Percentiles rank a stretch among this genome's conserved stretches.
Conservation (phyloP, 2,329 filamentous ascomycete genomes). For the Xylaria sp. region DNA sequence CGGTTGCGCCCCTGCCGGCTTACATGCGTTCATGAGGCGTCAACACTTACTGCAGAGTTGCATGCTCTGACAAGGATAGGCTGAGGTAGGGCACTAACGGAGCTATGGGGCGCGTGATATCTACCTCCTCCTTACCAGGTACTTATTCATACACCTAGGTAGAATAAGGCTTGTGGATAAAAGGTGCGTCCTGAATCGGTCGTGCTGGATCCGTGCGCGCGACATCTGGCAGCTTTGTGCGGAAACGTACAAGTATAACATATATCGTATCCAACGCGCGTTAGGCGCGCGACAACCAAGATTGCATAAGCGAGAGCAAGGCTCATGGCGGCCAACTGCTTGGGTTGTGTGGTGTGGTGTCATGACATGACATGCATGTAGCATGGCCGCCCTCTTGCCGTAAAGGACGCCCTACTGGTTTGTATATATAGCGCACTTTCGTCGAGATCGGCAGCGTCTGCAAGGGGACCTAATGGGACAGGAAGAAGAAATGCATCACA, state of each 20-base stretch:
- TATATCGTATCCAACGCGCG: slow-evolving; percentile 1
- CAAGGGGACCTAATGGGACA: slow-evolving; percentile 14
- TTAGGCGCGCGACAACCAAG: slow-evolving; percentile 14
- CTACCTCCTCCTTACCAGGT: too few relatives aligned
- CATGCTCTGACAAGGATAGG: too few relatives aligned
- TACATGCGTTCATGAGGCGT: neutral
- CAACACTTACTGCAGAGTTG: too few relatives aligned
- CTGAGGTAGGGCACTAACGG: too few relatives aligned
- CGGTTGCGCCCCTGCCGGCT: neutral
- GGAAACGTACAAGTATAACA: too few relatives aligned
- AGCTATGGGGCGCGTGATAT: too few relatives aligned
- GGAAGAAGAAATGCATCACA: slow-evolving; percentile 17
- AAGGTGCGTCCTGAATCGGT: too few relatives aligned
- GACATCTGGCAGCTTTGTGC: too few relatives aligned
- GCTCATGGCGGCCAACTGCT: slow-evolving; percentile 9
- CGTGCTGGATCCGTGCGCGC: too few relatives aligned
- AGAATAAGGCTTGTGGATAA: too few relatives aligned
- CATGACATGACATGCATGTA: slow-evolving; percentile 18
- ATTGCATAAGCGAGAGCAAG: neutral
- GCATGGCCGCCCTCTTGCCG: neutral
- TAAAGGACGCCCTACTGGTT: neutral
- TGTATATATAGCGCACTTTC: neutral
- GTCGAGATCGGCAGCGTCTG: neutral
- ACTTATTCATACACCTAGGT: too few relatives aligned
- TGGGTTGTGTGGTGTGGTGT: neutral